These are phyloP conservation scores for Luvunga scandens DNA, from an alignment of 345 rosid genomes.

Conservation along the genomic window DNA sequence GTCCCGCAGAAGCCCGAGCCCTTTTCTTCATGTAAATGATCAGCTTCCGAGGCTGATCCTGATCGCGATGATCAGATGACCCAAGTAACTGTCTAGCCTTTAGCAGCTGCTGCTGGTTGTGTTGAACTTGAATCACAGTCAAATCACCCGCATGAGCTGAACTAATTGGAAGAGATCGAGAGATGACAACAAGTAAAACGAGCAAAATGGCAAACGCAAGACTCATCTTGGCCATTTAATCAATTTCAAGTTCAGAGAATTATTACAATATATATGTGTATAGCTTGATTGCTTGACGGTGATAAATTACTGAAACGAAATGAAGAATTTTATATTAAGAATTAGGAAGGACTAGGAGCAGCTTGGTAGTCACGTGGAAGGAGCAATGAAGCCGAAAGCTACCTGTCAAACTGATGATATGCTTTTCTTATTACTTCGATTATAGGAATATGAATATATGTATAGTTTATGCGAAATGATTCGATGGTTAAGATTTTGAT, in stretches of 20 bases:
- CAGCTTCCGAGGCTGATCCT: neutral
- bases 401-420: neutral
- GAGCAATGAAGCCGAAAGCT: neutral
- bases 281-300: neutral
- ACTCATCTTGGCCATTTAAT: constrained; percentile 9
- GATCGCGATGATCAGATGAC: neutral
- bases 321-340: neutral
- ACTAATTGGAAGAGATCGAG: constrained; percentile 10
- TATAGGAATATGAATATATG: neutral
- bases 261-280: neutral
- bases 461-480: too few species aligned
- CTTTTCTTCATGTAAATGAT: constrained; percentile 8
- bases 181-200: constrained; percentile 5
- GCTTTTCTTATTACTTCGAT: neutral
- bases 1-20: neutral
- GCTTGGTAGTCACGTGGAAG: too few species aligned
- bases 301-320: neutral
- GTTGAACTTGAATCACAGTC: neutral
- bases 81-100: neutral
- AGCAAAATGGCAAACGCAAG: neutral
- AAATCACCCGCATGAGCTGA: neutral
- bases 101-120: neutral
- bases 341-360: too few species aligned
- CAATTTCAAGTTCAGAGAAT: neutral
- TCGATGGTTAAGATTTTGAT: neutral